Evolutionary conservation across 2,329 filamentous ascomycete genomes (phyloP).

Genomic region (Bipolaris victoriae): DNA sequence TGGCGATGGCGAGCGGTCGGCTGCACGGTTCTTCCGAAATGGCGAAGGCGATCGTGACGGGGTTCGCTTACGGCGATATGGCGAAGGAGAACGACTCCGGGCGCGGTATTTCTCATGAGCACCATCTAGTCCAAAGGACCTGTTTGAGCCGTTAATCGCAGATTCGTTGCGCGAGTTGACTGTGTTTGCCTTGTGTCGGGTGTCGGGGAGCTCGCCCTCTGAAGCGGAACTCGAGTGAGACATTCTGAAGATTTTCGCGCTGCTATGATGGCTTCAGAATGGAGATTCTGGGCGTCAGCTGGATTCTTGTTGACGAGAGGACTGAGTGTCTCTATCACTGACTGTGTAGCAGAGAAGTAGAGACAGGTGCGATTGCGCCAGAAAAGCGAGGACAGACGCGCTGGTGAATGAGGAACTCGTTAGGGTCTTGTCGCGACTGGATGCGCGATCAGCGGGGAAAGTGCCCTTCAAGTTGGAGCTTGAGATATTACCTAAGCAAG

Average conservation of each 20-base stretch:
- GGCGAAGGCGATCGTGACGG: conserved; percentile 39
- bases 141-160: conserved; percentile 45
- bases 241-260: conserved; percentile 13
- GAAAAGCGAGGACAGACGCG: conserved; percentile 7
- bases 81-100: conserved; percentile 41
- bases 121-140: conserved; percentile 40
- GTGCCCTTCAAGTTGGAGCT: conserved; percentile 18
- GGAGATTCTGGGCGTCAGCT: conserved; percentile 37
- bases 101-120: conserved; percentile 34
- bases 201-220: conserved; percentile 39
- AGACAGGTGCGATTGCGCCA: conserved; percentile 21
- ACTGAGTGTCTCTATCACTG: conserved; percentile 45
- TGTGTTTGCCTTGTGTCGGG: conserved; percentile 46
- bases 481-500: conserved; percentile 4
- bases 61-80: conserved; percentile 34
- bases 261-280: conserved; percentile 17
- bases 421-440: conserved; percentile 20
- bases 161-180: conserved; percentile 35
- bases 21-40: conserved; percentile 31
- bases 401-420: conserved; percentile 17
- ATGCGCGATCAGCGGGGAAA: conserved; percentile 19
- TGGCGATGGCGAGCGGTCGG: conserved; percentile 38
- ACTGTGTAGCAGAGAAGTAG: conserved; percentile 41
- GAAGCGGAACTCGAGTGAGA: conserved; percentile 38
- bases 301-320: conserved; percentile 35